Percentiles rank a stretch among this genome's conserved stretches.
These are phyloP conservation scores for Xylaria sp. DNA, from an alignment of 2,329 filamentous ascomycete species.

Conservation along the genomic window DNA sequence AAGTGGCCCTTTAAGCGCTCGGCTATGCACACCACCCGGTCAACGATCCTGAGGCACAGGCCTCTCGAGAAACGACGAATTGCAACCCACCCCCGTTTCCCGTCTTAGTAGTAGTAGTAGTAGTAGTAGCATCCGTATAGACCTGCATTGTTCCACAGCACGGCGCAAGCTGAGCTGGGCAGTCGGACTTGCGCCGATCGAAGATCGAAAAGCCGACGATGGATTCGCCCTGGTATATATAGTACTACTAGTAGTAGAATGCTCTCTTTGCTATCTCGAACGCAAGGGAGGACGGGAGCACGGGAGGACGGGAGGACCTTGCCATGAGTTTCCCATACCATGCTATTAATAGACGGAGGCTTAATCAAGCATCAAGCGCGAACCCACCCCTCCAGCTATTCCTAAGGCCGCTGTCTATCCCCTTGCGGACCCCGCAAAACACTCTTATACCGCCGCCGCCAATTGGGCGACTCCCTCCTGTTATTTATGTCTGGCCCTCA, in stretches of 20 bases:
- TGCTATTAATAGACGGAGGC: conserved; percentile 28
- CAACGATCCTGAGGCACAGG: conserved; percentile 1
- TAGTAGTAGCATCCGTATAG: background rate
- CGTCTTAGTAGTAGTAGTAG: no score
- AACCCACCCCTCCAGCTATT: background rate
- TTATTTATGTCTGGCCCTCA: background rate
- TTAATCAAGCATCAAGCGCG: conserved; percentile 8
- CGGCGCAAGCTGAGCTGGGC: conserved; percentile 4
- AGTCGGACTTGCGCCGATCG: conserved; percentile 13
- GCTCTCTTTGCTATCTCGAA: background rate
- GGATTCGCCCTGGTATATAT: background rate
- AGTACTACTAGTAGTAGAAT: background rate
- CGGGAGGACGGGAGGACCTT: background rate
- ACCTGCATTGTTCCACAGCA: conserved; percentile 5
- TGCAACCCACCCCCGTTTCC: background rate
- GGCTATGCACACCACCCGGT: conserved; percentile 31
- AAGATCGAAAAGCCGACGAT: background rate
- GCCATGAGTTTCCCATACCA: background rate
- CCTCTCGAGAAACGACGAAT: conserved; percentile 2
- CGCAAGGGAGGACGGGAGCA: no score
- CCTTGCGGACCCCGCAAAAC: conserved; percentile 14
- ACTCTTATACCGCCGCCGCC: background rate
- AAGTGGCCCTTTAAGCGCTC: conserved; percentile 31
- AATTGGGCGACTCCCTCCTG: background rate
- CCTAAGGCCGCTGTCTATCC: background rate